Base-by-base conservation (phyloP, 2,329 filamentous ascomycete genomes). In the Xylariaceae sp. region DNA sequence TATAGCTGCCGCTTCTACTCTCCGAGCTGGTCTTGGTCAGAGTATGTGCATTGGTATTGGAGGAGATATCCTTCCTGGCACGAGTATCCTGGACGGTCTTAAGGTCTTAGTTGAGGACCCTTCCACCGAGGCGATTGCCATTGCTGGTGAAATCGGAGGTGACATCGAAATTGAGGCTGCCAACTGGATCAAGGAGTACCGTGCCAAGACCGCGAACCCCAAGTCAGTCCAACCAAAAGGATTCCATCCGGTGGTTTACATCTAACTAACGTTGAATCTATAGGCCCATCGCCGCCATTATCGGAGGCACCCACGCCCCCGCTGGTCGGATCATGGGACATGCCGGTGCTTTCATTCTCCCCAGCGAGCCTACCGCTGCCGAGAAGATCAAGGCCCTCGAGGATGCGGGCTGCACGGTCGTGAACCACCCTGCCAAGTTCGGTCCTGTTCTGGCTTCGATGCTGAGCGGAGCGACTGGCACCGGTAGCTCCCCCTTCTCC, bases 371-470 rank as follows among this genome's bases (percentile, higher is more conserved):
- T 2, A 79, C 79, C 61, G 83, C 86, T 0, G 74, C 78, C 45
- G 78, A 80, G n/a, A 93, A 93, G 73, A 83, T 88, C 61, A 80
- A 79, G 48, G 81, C 84, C 1, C 77, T 93, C n/a, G 76, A 85
- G 69, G 76, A 80, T 57, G 88, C 82, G 10, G 88, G 88, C 2
- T 88, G 83, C 0, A 82, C 81, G 0, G 84, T 92, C 73, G 85
- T 92, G 2, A 84, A 89, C 61, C 89, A 92, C 68, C 89, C 89
- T 0, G 86, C 88, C 53, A 86, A 88, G 62, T 88, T 93, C 62
- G 89, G 89, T 0, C 76, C 80, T 17, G 82, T 83, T 0, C 84
- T 92, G 78, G 88, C 85, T 71, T 74, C 75, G 2, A 75, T 89
- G 11, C 74, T 92, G 3, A 73, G 72, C 13, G 73, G 75, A 44